A percentile compares a stretch with the other conserved stretches of the same genome.
Conservation (phyloP, 768 basidiomycete species). For the Leccinum pellstonianum region DNA sequence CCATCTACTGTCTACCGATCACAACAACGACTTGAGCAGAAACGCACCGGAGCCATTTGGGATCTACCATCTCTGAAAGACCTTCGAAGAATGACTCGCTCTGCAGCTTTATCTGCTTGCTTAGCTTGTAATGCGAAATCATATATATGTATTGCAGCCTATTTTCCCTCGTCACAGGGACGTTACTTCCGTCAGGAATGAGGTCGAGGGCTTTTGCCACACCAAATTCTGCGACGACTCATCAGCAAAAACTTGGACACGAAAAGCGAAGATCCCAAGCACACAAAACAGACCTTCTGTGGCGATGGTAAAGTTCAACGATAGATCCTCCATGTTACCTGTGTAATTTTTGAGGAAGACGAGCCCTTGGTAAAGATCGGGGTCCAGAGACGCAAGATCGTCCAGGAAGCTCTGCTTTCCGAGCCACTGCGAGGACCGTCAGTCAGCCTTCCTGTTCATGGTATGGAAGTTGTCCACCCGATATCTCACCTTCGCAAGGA, state of each 20-base stretch:
- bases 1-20: background rate
- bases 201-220: conserved; percentile 73
- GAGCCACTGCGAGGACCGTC: conserved; percentile 63
- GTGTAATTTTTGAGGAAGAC: conserved; percentile 91
- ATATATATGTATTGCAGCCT: conserved; percentile 86
- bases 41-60: conserved; percentile 75
- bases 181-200: conserved; percentile 75
- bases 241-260: background rate
- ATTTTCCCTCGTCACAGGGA: conserved; percentile 87
- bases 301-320: conserved; percentile 86
- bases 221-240: conserved; percentile 66
- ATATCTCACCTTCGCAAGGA: conserved; percentile 72
- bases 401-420: conserved; percentile 91
- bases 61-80: conserved; percentile 87
- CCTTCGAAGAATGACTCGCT: conserved; percentile 90
- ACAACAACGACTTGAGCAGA: background rate
- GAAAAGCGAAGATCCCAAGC: background rate
- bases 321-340: conserved; percentile 82
- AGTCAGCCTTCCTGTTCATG: background rate
- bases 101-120: conserved; percentile 83
- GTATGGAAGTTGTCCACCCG: background rate
- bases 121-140: conserved; percentile 85
- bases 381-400: conserved; percentile 88
- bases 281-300: conserved; percentile 64
- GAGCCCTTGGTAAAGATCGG: conserved; percentile 88